Conservation (phyloP, 2,329 filamentous ascomycete species). For the Xylaria hypoxylon region DNA sequence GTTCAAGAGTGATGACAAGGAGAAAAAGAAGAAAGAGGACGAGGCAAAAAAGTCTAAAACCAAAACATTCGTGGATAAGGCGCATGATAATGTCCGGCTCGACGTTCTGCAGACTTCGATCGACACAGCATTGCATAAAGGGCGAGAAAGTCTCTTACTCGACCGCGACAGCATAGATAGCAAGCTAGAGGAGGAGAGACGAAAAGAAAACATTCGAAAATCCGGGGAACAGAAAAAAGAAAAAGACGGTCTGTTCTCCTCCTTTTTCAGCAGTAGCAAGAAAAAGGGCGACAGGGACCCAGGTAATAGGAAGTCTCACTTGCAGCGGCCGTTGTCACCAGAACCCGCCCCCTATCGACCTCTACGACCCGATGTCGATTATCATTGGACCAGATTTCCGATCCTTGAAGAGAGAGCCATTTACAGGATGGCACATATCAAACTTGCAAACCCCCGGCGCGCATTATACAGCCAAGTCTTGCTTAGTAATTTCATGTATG, state of each 20-base stretch:
- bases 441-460: slow-evolving; percentile 94
- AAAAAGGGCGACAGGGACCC: slow-evolving; percentile 85
- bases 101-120: slow-evolving; percentile 91
- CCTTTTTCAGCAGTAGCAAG: slow-evolving; percentile 89
- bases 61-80: slow-evolving; percentile 66
- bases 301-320: slow-evolving; percentile 77
- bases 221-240: slow-evolving; percentile 84
- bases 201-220: slow-evolving; percentile 82
- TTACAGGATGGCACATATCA: slow-evolving; percentile 98
- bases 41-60: slow-evolving; percentile 75
- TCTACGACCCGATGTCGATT: slow-evolving; percentile 88
- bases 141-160: slow-evolving; percentile 84
- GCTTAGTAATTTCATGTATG: slow-evolving; percentile 99
- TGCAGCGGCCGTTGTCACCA: slow-evolving; percentile 80
- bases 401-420: slow-evolving; percentile 97
- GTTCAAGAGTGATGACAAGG: slow-evolving; percentile 82
- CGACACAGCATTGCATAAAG: slow-evolving; percentile 72
- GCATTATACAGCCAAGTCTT: slow-evolving; percentile 94
- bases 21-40: slow-evolving; percentile 73
- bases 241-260: slow-evolving; percentile 93
- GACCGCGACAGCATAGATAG: slow-evolving; percentile 80
- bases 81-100: slow-evolving; percentile 82
- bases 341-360: slow-evolving; percentile 78
- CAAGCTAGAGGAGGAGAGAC: slow-evolving; percentile 83
- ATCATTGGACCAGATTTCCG: slow-evolving; percentile 94